Evolutionary conservation across 106 monocot species (phyloP).

Genomic region (Iris macrosiphon): DNA sequence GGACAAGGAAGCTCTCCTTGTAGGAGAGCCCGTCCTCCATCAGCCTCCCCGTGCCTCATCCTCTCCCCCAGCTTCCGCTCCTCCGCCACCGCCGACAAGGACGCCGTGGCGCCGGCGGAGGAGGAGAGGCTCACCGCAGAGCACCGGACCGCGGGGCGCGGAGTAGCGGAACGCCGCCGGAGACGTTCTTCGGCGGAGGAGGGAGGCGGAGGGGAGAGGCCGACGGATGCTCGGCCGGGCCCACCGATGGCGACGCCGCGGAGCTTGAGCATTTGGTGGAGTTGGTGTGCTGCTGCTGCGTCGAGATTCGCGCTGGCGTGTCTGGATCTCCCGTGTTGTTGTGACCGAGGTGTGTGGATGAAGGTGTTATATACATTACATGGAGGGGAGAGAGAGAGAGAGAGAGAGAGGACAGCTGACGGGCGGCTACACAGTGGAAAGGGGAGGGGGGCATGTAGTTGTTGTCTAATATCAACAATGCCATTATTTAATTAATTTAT

Average conservation of each 20-base stretch:
- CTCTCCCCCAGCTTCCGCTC: conserved; percentile 46
- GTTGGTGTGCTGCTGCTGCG: too few species aligned
- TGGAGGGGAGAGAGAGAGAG: too few species aligned
- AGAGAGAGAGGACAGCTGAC: too few species aligned
- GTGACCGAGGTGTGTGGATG: too few species aligned
- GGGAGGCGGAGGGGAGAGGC: neutral
- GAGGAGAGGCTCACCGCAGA: neutral
- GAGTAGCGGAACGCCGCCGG: conserved; percentile 1
- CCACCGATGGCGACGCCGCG: neutral
- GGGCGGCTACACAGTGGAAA: too few species aligned
- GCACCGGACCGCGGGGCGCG: neutral
- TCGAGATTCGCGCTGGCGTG: too few species aligned
- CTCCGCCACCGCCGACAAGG: neutral
- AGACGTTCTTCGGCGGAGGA: neutral
- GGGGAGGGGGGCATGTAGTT: too few species aligned
- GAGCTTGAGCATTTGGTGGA: conserved; percentile 9
- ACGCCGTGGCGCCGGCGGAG: neutral
- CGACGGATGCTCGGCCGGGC: neutral
- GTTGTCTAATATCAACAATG: too few species aligned
- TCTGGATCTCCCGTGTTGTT: too few species aligned
- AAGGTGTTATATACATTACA: too few species aligned
- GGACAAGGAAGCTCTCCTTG: conserved; percentile 90
- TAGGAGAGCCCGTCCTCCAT: conserved; percentile 83
- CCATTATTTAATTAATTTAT: too few species aligned
- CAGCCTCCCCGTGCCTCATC: conserved; percentile 69